Evolutionary conservation across 2,329 filamentous ascomycete genomes (phyloP).

Genomic region (Ilyonectria robusta): DNA sequence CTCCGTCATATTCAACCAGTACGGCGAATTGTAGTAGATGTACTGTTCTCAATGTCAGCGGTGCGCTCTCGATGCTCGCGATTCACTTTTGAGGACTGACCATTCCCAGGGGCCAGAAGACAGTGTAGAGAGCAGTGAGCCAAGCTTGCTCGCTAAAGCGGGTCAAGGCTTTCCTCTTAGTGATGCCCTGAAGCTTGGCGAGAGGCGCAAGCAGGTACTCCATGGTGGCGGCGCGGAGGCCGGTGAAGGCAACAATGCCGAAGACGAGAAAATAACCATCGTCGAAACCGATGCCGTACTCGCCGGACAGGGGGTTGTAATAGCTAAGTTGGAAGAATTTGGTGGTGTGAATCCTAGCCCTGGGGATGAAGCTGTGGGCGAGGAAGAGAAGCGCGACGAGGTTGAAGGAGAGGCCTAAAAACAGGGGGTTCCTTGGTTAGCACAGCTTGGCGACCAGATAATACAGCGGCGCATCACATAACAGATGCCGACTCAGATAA

Average conservation of each 20-base stretch:
- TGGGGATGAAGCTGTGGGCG: slow-evolving; percentile 86
- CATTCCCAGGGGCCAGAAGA: slow-evolving; percentile 88
- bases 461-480: background rate
- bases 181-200: slow-evolving; percentile 79
- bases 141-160: slow-evolving; percentile 96
- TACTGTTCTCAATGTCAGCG: slow-evolving; percentile 68
- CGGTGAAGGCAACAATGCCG: slow-evolving; percentile 88
- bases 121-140: slow-evolving; percentile 85
- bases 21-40: slow-evolving; percentile 82
- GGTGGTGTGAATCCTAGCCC: slow-evolving; percentile 81
- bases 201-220: slow-evolving; percentile 89
- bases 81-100: slow-evolving; percentile 64
- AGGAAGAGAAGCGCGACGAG: slow-evolving; percentile 86
- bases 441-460: slow-evolving; percentile 17
- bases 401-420: slow-evolving; percentile 83
- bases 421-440: slow-evolving; percentile 41
- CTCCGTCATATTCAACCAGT: slow-evolving; percentile 81
- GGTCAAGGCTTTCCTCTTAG: slow-evolving; percentile 80
- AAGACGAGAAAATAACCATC: slow-evolving; percentile 86
- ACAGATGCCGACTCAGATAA: background rate
- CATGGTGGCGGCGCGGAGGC: slow-evolving; percentile 85
- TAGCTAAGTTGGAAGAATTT: slow-evolving; percentile 93
- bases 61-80: background rate
- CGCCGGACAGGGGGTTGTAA: slow-evolving; percentile 76
- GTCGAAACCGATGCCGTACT: slow-evolving; percentile 83